Evolutionary conservation across 495 filamentous ascomycete species (phyloP), one percentile per base, ranked within the genome.

Genomic region (Trichocladium uniseriatum): DNA sequence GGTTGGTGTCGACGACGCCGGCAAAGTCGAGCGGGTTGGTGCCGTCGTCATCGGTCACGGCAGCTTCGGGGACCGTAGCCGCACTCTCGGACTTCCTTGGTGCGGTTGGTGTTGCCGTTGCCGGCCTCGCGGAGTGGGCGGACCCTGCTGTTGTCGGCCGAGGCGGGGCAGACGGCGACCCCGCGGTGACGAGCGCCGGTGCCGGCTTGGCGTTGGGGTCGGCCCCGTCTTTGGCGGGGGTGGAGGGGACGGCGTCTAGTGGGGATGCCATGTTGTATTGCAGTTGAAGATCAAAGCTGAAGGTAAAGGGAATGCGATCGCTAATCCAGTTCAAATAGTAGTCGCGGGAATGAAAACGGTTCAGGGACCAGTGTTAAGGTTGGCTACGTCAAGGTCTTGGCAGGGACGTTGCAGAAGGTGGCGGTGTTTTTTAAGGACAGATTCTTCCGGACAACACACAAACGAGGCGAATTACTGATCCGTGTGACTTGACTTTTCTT

Each of bases 1-100:
- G 74, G 61, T 69, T 70, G 31, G 66, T 75, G 44, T 68, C 62
- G 6, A 78, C 66, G 34, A 66, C 57, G 45, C 72, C 74, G 14
- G 67, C 54, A 49, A 77, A 77, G 45, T 73, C 69, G 21, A 54
- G 57, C 21, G 68, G 57, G 49, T 59, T 61, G 34, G 48, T 37
- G 38, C 18, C 52, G 38, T 55, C 52, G 34, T 48, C 32, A 18
- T 38, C 49, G 11, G 45, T 39, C 1, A 32, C 21, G 18, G 35
- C 35, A 5, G 42, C n/a, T n/a, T n/a, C n/a, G n/a, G n/a, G 9
- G 11, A 36, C 35, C n/a, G n/a, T n/a, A n/a, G n/a, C n/a, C n/a
- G n/a, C n/a, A n/a, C n/a, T n/a, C n/a, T n/a, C n/a, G n/a, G n/a
- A n/a, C n/a, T n/a, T n/a, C n/a, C n/a, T n/a, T n/a, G n/a, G n/a